Percentiles rank a stretch among this genome's conserved stretches.
Conservation (phyloP, 139 green algal genomes). For the Pleodorina starrii region DNA sequence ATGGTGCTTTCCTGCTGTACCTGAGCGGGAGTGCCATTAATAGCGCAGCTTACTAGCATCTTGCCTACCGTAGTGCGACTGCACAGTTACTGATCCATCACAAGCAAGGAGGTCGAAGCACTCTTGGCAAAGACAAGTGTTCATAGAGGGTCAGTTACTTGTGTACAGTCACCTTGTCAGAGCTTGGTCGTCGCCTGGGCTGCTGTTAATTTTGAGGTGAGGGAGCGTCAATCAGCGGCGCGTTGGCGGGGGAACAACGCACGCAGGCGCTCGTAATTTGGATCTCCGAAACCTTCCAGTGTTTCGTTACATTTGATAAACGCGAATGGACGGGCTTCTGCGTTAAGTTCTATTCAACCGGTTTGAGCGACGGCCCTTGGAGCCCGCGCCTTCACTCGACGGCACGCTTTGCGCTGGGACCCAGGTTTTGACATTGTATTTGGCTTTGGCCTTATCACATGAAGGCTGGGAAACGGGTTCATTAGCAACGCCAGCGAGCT, state of each 20-base stretch:
- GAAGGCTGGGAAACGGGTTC: not conserved
- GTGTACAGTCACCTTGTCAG: not conserved
- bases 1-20: not conserved
- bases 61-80: not conserved
- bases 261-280: not conserved
- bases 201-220: not conserved
- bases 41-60: not conserved
- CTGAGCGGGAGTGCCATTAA: not conserved
- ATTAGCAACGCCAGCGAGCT: not conserved
- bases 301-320: not conserved
- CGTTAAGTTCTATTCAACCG: too few species aligned
- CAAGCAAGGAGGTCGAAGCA: not conserved
- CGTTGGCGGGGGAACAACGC: not conserved
- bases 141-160: not conserved
- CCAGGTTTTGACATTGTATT: not conserved
- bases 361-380: not conserved
- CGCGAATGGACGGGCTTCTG: not conserved
- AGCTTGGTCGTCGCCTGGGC: not conserved
- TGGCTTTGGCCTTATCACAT: not conserved
- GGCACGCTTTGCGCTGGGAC: too few species aligned
- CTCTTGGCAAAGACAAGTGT: not conserved
- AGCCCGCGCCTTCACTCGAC: not conserved
- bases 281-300: not conserved
- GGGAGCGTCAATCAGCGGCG: not conserved
- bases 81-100: not conserved